Percentiles rank a stretch among this genome's conserved stretches.
Conservation (phyloP, 169 alveolate species). For the Eimeria falciformis region DNA sequence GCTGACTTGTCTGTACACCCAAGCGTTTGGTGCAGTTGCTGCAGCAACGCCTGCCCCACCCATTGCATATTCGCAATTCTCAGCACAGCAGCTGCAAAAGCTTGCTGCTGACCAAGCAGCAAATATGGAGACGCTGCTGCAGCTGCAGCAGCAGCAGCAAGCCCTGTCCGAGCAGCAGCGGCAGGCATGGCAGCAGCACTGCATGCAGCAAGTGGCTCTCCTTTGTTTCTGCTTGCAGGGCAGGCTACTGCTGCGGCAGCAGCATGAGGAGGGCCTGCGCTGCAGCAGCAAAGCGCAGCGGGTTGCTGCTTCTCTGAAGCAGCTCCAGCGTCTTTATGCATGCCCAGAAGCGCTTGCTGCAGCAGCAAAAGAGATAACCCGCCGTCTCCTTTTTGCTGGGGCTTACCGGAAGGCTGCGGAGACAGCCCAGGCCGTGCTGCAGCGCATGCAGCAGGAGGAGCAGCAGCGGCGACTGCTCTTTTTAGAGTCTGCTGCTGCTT, state of each 20-base stretch:
- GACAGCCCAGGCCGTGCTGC: slow-evolving; percentile 53
- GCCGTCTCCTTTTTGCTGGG: slow-evolving; percentile 41
- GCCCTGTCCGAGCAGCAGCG: slow-evolving; percentile 15
- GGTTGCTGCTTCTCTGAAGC: slow-evolving; percentile 29
- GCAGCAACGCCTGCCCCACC: slow-evolving; percentile 46
- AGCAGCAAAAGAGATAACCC: slow-evolving; percentile 43
- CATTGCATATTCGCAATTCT: slow-evolving; percentile 39
- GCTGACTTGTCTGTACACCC: slow-evolving; percentile 28
- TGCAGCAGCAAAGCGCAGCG: slow-evolving; percentile 62
- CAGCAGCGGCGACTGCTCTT: slow-evolving; percentile 64
- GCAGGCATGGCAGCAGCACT: slow-evolving; percentile 39
- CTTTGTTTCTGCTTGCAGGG: slow-evolving; percentile 1
- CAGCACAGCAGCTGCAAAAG: slow-evolving; percentile 34
- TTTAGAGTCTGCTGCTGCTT: slow-evolving; percentile 47
- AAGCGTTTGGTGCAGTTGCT: slow-evolving; percentile 50
- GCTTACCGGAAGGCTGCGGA: slow-evolving; percentile 58
- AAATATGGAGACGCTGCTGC: slow-evolving; percentile 32
- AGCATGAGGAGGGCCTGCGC: slow-evolving; percentile 32
- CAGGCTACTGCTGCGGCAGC: slow-evolving; percentile 62
- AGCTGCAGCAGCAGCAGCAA: slow-evolving; percentile 49
- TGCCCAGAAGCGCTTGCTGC: slow-evolving; percentile 62
- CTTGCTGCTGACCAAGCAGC: slow-evolving; percentile 64
- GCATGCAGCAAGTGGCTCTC: slow-evolving; percentile 27
- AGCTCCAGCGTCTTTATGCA: slow-evolving; percentile 53
- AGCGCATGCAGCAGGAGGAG: slow-evolving; percentile 72